A percentile compares a stretch with the other conserved stretches of the same genome.
These are phyloP conservation scores for Penstemon newberryi DNA, from an alignment of 257 asterid species.

Conservation along the genomic window DNA sequence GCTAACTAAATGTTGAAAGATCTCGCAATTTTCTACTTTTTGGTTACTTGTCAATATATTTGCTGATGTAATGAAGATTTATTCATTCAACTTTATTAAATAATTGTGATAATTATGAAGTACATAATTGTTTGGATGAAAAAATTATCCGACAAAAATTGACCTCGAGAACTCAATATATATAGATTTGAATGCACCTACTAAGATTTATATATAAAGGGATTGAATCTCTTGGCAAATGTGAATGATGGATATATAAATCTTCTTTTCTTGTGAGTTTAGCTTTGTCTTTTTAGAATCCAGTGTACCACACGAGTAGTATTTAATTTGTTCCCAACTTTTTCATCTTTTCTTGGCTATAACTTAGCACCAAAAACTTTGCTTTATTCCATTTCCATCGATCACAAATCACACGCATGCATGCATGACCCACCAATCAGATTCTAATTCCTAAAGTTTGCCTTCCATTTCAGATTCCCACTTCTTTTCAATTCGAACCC, in stretches of 20 bases:
- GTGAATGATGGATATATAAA: neutral
- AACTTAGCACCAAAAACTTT: constrained; percentile 14
- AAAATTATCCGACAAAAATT: too few relatives aligned
- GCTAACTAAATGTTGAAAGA: too few relatives aligned
- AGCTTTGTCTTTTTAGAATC: constrained; percentile 21
- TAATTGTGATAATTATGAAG: too few relatives aligned
- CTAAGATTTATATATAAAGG: constrained; percentile 3
- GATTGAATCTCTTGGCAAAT: constrained; percentile 25
- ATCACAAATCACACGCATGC: constrained; percentile 31
- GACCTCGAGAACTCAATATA: too few relatives aligned
- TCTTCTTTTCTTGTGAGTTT: neutral
- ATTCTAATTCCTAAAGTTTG: constrained; percentile 17
- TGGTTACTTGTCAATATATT: too few relatives aligned
- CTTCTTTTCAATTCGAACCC: constrained; percentile 18
- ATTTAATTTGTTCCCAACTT: constrained; percentile 4
- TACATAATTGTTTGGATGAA: too few relatives aligned
- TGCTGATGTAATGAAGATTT: too few relatives aligned
- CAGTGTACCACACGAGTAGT: constrained; percentile 40
- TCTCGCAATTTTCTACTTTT: too few relatives aligned
- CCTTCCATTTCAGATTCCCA: constrained; percentile 23
- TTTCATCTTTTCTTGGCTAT: neutral
- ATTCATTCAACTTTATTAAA: too few relatives aligned
- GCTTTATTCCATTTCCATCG: constrained; percentile 37
- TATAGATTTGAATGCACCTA: too few relatives aligned
- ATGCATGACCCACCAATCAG: constrained; percentile 34